phyloP scores from a whole-genome alignment of 306 rosid species.

The Mimosa pudica region DNA sequence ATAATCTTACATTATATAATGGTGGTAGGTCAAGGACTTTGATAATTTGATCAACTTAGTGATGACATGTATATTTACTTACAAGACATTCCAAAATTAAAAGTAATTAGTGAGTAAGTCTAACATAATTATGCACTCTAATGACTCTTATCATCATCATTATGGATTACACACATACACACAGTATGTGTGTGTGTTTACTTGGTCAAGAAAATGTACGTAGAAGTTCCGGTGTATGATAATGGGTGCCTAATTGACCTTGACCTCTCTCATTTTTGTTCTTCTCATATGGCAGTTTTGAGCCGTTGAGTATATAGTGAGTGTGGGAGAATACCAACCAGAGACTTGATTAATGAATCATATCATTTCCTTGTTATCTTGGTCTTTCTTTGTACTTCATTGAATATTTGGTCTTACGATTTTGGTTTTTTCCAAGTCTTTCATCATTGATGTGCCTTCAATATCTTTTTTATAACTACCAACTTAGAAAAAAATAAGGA shows the following conservation, averaged over 20 bases:
- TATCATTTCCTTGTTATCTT: conserved; percentile 27
- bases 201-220: conserved; percentile 21
- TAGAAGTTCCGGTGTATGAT: conserved; percentile 6
- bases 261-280: conserved; percentile 1
- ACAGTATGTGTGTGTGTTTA: neutral
- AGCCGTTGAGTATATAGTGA: conserved; percentile 36
- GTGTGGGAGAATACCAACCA: conserved; percentile 53
- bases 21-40: conserved; percentile 35
- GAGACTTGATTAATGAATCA: conserved; percentile 11
- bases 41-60: conserved; percentile 16
- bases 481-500: neutral
- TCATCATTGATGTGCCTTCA: conserved; percentile 25
- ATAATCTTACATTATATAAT: conserved; percentile 29
- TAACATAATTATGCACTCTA: conserved; percentile 31
- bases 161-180: neutral
- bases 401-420: conserved; percentile 6
- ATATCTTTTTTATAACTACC: neutral
- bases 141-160: conserved; percentile 5
- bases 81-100: conserved; percentile 24
- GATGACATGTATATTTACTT: conserved; percentile 20
- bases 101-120: conserved; percentile 7
- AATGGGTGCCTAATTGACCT: conserved; percentile 36
- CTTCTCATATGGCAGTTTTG: conserved; percentile 37
- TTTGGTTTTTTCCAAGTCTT: conserved; percentile 30
- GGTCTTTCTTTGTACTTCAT: conserved; percentile 16